Base-by-base conservation (phyloP, 106 monocot genomes). In the Cymbidium sinense region DNA sequence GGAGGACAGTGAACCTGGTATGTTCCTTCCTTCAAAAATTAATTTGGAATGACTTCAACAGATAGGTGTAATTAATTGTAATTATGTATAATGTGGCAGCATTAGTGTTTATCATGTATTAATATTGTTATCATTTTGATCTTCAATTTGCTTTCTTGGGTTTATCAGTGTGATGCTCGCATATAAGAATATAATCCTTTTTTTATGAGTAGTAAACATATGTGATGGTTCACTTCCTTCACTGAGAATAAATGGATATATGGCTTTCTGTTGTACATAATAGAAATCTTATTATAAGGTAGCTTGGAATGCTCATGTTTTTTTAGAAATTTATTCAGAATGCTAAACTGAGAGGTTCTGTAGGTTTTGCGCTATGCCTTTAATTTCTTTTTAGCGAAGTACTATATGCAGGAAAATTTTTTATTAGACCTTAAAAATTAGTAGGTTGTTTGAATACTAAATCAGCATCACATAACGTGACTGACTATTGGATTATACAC, bases 11-110 rank as follows among this genome's bases (percentile, higher is more conserved):
- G 82, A 80, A 47, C 84, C 64, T 21, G 82, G 88, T 1, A 77
- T 80, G 43, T 80, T 80, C 39, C 86, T 91, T 75, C 91, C 91
- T 52, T 84, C 86, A 9, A 88, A 74, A 80, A 88, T 91, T 79
- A 58, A 77, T 78, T 50, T 91, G 55, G 75, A 80, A 50, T 91
- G 74, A 88, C 70, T 33, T 70, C 3, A 71, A 75, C 64, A 87
- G 71, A 34, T 61, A 80, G 44, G 12, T 83, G 85, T 80, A 79
- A 80, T 79, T 80, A 85, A 2, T 15, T 83, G 85, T 83, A 75
- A 82, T 39, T 82, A 43, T 51, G 76, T 85, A 70, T 80, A 37
- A 54, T 69, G 3, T 74, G 55, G 33, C 29, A 55, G 33, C 29
- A 55, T 69, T 36, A 51, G 79, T 29, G 65, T 71, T 67, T 47